A percentile compares a stretch with the other conserved stretches of the same genome.
phyloP scores from a whole-genome alignment of 495 filamentous ascomycete species.

The Platismatia glauca region DNA sequence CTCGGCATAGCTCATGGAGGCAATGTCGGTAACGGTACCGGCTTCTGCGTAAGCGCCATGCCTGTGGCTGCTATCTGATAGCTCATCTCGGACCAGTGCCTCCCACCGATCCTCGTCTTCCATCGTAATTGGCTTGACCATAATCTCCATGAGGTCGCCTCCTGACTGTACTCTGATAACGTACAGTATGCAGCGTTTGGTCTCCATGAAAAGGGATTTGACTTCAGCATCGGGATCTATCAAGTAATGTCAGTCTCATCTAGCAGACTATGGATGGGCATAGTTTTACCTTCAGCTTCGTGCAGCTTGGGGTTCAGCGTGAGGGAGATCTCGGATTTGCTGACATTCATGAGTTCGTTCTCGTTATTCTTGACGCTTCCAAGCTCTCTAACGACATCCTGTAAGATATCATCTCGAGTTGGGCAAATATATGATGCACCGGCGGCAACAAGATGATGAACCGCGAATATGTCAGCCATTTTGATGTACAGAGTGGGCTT shows the following conservation, averaged over 20 bases:
- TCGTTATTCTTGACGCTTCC: conserved; percentile 94
- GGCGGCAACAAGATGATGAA: conserved; percentile 77
- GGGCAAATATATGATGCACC: conserved; percentile 71
- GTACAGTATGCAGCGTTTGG: conserved; percentile 93
- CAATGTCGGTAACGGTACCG: conserved; percentile 76
- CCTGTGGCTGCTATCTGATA: conserved; percentile 55
- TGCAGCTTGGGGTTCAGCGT: conserved; percentile 87
- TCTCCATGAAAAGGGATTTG: conserved; percentile 93
- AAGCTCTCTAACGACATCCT: conserved; percentile 84
- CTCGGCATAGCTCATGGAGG: conserved; percentile 80
- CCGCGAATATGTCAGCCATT: conserved; percentile 93
- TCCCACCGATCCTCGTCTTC: conserved; percentile 91
- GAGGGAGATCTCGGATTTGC: conserved; percentile 83
- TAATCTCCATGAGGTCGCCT: conserved; percentile 85
- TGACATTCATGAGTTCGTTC: conserved; percentile 77
- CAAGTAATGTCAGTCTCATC: conserved; percentile 6
- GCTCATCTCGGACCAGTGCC: conserved; percentile 72
- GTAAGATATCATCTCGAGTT: conserved; percentile 74
- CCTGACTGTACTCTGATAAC: conserved; percentile 95
- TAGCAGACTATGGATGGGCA: background rate
- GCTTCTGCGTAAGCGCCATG: conserved; percentile 86
- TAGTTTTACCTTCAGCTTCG: conserved; percentile 60
- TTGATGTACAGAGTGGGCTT: conserved; percentile 98
- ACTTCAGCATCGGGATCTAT: conserved; percentile 80
- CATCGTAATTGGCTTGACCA: conserved; percentile 74